Conservation (phyloP, 805 yeast species). For the Pichia paraexigua region DNA sequence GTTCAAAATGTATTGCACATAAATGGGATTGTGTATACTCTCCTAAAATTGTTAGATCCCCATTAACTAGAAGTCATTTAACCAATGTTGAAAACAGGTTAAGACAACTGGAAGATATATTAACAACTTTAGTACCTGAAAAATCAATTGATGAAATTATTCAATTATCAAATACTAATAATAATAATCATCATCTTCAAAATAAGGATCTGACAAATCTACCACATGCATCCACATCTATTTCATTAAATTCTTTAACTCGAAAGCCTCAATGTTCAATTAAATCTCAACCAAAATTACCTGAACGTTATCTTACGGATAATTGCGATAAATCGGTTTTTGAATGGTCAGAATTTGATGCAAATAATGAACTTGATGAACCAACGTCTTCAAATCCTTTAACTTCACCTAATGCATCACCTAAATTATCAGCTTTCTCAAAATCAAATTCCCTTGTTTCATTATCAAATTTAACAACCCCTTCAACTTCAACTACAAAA, state of each 20-base stretch:
- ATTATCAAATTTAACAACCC: background rate
- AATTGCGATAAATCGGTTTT: conserved; percentile 10
- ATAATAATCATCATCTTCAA: background rate
- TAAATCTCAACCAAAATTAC: conserved; percentile 13
- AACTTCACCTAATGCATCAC: conserved; percentile 5
- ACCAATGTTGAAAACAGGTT: conserved; percentile 65
- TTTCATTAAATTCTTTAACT: background rate
- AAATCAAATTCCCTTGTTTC: conserved; percentile 4
- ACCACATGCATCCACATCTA: background rate
- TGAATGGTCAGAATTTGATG: conserved; percentile 13
- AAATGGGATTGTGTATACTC: conserved; percentile 71
- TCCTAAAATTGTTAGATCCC: conserved; percentile 71
- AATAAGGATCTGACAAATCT: too few relatives aligned
- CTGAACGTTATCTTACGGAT: conserved; percentile 12
- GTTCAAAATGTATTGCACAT: conserved; percentile 66
- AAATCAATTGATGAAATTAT: conserved; percentile 34
- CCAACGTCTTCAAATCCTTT: background rate
- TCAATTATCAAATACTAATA: conserved; percentile 8
- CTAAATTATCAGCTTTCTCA: conserved; percentile 1
- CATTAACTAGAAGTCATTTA: conserved; percentile 72
- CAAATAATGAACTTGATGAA: background rate
- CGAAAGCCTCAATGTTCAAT: conserved; percentile 11
- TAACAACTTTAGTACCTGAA: conserved; percentile 37
- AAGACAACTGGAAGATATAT: conserved; percentile 36
- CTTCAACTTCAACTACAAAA: background rate